Base-by-base conservation (phyloP, 768 basidiomycete genomes). In the Lactifluus pinguis region DNA sequence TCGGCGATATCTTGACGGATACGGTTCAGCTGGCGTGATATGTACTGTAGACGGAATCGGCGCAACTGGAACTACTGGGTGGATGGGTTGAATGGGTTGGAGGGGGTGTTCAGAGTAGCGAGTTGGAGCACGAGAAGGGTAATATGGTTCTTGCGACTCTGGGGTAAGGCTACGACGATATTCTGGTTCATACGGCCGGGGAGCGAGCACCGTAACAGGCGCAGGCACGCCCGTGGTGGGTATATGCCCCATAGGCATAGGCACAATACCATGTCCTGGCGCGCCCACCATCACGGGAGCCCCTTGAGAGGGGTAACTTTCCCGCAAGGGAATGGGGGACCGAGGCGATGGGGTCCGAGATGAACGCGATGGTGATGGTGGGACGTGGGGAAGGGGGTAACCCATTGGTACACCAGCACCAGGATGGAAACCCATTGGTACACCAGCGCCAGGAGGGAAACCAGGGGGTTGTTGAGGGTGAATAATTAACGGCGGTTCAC, bases 401-500 rank as follows among this genome's bases (percentile, higher is more conserved):
- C 29, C 14, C 6, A 15, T 5, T 14, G 36, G 19, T 34, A 9
- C 5, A 34, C 9, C 9, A 25, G 32, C 32, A 34, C 32, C 32
- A 34, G 32, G 32, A 34, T 5, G 32, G 32, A 34, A 34, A 34
- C 32, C 32, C 6, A 34, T 9, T 9, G 32, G 32, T 34, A 9
- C 32, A 25, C 25, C 25, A 6, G 9, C 32, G 5, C 32, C 32
- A 10, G 51, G 50, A 10, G 50, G 41, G 9, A 6, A 6, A 45
- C 5, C 32, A 5, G 56, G 49, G 21, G 57, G 57, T 3, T 57
- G 25, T 25, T 25, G 25, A 25, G 25, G 25, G 25, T 25, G 61
- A 2, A 62, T 54, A 38, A 62, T 62, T 58, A 58, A 58, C 21
- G 61, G 56, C n/a, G 38, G 45, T 19, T 52, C 50, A 9, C 34